Evolutionary conservation across 2,329 filamentous ascomycete species (phyloP).

Genomic region (Clarireedia homoeocarpa): DNA sequence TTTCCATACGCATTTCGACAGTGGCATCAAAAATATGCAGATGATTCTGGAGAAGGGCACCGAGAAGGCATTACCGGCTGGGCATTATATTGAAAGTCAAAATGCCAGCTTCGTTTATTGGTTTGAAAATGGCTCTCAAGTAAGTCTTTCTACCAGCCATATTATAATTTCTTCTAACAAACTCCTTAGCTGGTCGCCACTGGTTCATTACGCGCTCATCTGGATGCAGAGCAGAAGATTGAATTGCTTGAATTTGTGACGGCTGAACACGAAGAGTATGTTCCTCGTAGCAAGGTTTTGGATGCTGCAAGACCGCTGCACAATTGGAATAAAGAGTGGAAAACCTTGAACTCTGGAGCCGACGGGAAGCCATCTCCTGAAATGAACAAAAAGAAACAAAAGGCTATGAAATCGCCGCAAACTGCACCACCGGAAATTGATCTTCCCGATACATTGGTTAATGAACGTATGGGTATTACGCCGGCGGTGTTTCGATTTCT

Average conservation of each 20-base stretch:
- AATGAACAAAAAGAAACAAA: conserved; percentile 60
- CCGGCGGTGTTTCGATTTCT: conserved; percentile 56
- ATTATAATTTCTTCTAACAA: conserved; percentile 23
- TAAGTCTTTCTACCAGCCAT: conserved; percentile 37
- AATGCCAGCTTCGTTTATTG: conserved; percentile 81
- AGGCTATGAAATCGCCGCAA: conserved; percentile 51
- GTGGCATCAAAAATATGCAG: conserved; percentile 78
- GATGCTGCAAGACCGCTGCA: conserved; percentile 54
- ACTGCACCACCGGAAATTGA: conserved; percentile 52
- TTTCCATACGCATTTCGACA: conserved; percentile 82
- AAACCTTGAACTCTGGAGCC: conserved; percentile 43
- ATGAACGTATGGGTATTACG: conserved; percentile 50
- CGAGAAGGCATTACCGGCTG: conserved; percentile 50
- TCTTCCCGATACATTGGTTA: conserved; percentile 51
- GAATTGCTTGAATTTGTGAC: conserved; percentile 80
- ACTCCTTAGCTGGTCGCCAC: conserved; percentile 58
- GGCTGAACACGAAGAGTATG: conserved; percentile 70
- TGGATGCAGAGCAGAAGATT: conserved; percentile 71
- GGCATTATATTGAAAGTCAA: conserved; percentile 66
- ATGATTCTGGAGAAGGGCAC: conserved; percentile 67
- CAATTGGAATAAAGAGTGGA: conserved; percentile 60
- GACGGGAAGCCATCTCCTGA: conserved; percentile 55
- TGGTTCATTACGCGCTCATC: conserved; percentile 72
- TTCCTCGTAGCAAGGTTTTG: conserved; percentile 61
- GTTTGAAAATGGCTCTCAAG: conserved; percentile 77